These are phyloP conservation scores for Chaetomium globosum DNA, from an alignment of 2,329 filamentous ascomycete genomes.

Conservation along the genomic window DNA sequence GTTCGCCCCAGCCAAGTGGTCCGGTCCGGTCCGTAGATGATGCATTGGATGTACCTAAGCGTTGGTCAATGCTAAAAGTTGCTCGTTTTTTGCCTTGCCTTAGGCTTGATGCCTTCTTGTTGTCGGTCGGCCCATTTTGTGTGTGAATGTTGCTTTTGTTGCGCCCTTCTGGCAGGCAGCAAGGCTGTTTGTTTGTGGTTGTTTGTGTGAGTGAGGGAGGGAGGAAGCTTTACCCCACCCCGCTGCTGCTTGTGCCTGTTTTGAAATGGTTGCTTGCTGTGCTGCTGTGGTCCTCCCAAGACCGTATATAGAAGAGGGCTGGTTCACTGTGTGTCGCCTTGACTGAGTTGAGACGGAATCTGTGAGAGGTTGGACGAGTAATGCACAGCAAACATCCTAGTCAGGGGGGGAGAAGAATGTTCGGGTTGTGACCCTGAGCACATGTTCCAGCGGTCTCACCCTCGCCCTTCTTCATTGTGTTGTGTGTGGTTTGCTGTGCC, in stretches of 20 bases:
- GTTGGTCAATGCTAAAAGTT: conserved; percentile 24
- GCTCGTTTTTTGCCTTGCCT: neutral
- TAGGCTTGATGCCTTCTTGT: neutral
- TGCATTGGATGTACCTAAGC: conserved; percentile 14
- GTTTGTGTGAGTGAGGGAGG: no score
- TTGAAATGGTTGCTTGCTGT: neutral
- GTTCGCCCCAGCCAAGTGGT: neutral
- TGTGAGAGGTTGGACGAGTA: neutral
- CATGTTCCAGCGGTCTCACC: neutral
- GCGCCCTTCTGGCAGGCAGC: no score
- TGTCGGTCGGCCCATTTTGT: neutral
- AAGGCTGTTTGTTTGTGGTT: neutral
- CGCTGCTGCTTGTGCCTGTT: neutral
- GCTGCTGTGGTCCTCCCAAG: neutral
- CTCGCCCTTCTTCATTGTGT: neutral
- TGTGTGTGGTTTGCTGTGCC: neutral
- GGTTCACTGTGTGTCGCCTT: neutral
- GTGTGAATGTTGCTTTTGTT: neutral
- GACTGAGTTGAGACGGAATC: neutral
- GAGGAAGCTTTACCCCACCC: neutral
- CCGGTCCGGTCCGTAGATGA: conserved; percentile 16
- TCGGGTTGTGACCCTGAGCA: neutral
- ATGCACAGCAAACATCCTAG: neutral
- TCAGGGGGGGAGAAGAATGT: neutral
- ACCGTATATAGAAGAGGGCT: neutral